These are phyloP conservation scores for Mycena polygramma DNA, from an alignment of 768 basidiomycete genomes.

Conservation along the genomic window DNA sequence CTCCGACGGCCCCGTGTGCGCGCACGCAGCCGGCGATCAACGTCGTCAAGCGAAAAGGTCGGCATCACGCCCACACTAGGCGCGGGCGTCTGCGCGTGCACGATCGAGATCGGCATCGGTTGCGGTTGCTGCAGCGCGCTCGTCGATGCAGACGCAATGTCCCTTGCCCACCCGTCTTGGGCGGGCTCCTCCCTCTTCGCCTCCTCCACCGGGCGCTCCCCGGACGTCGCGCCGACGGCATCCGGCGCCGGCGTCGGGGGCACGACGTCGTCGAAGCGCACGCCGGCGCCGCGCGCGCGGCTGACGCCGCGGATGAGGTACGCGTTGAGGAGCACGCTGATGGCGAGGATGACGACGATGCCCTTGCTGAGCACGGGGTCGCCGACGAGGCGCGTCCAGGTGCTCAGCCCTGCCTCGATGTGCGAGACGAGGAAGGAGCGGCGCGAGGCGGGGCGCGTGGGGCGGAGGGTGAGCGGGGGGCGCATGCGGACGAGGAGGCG, in stretches of 20 bases:
- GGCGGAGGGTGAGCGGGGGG: slow-evolving; percentile 31
- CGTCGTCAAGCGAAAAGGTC: slow-evolving; percentile 68
- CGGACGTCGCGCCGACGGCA: too few relatives aligned
- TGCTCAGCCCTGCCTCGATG: slow-evolving; percentile 41
- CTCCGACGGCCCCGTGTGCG: slow-evolving; percentile 39
- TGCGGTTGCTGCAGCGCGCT: background rate
- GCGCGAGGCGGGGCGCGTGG: slow-evolving; percentile 12
- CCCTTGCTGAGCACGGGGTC: slow-evolving; percentile 96
- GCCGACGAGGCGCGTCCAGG: slow-evolving; percentile 92
- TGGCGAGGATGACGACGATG: slow-evolving; percentile 89
- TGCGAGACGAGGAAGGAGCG: background rate
- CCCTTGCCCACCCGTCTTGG: slow-evolving; percentile 35
- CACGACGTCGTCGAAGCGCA: slow-evolving; percentile 42
- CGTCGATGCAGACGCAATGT: slow-evolving; percentile 13
- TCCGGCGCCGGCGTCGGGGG: slow-evolving; percentile 34
- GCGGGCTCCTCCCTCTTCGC: slow-evolving; percentile 2
- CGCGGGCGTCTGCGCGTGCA: slow-evolving; percentile 33
- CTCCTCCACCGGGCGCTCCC: background rate
- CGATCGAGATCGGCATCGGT: slow-evolving; percentile 7
- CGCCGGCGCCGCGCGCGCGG: slow-evolving; percentile 29
- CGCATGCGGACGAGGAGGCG: slow-evolving; percentile 44
- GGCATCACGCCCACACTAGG: slow-evolving; percentile 39
- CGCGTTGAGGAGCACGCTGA: slow-evolving; percentile 92
- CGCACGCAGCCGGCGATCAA: slow-evolving; percentile 64
- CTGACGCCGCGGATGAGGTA: slow-evolving; percentile 92